Evolutionary conservation across 345 rosid species (phyloP).

Genomic region (Rhodamnia argentea): DNA sequence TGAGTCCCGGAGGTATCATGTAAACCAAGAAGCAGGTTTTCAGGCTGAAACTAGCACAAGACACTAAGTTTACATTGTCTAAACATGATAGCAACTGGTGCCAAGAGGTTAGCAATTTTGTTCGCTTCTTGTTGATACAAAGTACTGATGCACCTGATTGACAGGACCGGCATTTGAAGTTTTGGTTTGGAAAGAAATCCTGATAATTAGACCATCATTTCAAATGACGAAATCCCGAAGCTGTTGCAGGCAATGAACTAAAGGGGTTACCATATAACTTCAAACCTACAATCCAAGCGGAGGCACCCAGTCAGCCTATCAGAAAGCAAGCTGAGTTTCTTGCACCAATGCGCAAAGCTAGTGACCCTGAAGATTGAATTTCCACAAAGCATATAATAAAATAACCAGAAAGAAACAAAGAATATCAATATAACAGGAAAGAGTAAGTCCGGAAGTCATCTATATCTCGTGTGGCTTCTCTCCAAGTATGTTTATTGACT

Average conservation of each 20-base stretch:
- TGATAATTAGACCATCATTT: background rate
- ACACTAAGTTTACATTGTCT: constrained; percentile 17
- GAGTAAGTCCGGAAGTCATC: too few relatives aligned
- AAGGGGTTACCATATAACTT: background rate
- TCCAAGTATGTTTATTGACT: background rate
- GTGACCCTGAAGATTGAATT: background rate
- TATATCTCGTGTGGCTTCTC: background rate
- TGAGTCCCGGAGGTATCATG: constrained; percentile 18
- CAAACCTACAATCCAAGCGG: background rate
- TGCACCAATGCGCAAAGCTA: background rate
- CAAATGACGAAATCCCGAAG: background rate
- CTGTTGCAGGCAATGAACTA: background rate
- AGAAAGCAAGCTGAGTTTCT: background rate
- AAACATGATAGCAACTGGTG: background rate
- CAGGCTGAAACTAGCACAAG: constrained; percentile 15
- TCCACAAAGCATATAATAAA: background rate
- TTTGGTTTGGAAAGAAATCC: background rate
- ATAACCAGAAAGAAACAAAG: too few relatives aligned
- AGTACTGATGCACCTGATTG: background rate
- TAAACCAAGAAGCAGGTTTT: constrained; percentile 1
- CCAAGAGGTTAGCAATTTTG: too few relatives aligned
- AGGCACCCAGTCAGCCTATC: background rate
- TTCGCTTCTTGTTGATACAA: too few relatives aligned
- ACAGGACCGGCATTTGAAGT: background rate
- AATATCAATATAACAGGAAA: too few relatives aligned